Evolutionary conservation across 2,329 filamentous ascomycete species (phyloP).

Genomic region (Alternaria infectoria): DNA sequence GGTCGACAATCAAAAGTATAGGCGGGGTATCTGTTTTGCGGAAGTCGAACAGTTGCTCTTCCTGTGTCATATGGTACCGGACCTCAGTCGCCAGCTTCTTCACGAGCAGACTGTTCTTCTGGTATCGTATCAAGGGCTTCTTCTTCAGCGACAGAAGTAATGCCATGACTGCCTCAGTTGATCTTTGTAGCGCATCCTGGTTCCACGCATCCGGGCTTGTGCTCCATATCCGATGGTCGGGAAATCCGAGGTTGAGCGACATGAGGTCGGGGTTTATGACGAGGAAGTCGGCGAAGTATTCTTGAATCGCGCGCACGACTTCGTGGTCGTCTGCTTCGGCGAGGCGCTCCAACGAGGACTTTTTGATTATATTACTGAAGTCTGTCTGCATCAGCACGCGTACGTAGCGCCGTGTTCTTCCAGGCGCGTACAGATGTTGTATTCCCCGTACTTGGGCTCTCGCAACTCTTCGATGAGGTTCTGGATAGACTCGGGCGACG

Average conservation of each 20-base stretch:
- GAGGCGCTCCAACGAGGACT: conserved; percentile 89
- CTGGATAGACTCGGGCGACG: conserved; percentile 91
- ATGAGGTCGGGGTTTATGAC: conserved; percentile 95
- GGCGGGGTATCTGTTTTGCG: conserved; percentile 92
- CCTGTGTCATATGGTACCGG: conserved; percentile 90
- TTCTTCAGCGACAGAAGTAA: conserved; percentile 91
- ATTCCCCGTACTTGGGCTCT: conserved; percentile 97
- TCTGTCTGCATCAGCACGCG: conserved; percentile 55
- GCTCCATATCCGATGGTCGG: conserved; percentile 80
- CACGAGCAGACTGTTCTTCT: conserved; percentile 85
- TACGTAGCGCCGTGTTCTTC: not conserved
- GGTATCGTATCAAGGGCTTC: conserved; percentile 91
- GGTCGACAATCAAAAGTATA: conserved; percentile 86
- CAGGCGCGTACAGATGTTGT: conserved; percentile 73
- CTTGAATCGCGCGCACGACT: conserved; percentile 90
- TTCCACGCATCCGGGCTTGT: conserved; percentile 87
- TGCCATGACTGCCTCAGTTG: conserved; percentile 85
- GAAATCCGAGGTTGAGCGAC: conserved; percentile 75
- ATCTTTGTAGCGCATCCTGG: conserved; percentile 81
- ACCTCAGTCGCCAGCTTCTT: conserved; percentile 95
- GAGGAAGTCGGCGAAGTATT: conserved; percentile 95
- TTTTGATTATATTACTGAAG: conserved; percentile 97
- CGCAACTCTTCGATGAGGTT: conserved; percentile 92
- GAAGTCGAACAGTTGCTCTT: conserved; percentile 96
- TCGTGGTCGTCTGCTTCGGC: conserved; percentile 98